Percentiles rank a stretch among this genome's conserved stretches.
Evolutionary conservation across 2,329 filamentous ascomycete species (phyloP).

Genomic region (Alternaria novae-zelandiae): DNA sequence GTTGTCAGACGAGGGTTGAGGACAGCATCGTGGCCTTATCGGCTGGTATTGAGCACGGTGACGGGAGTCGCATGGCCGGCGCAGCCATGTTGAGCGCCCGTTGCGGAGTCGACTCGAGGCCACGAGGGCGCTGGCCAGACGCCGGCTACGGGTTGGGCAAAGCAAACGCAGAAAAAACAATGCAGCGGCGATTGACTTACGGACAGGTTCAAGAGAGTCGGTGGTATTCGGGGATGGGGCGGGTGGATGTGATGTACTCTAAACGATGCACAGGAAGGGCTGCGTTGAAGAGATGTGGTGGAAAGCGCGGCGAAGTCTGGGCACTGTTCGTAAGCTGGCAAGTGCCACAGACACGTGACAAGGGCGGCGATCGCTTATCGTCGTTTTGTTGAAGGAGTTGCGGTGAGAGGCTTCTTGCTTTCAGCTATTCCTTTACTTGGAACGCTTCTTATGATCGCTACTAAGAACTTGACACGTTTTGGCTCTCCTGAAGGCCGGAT

Average conservation of each 20-base stretch:
- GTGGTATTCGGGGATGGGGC: constrained; percentile 45
- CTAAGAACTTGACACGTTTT: constrained; percentile 43
- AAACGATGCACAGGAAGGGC: constrained; percentile 49
- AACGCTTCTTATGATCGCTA: constrained; percentile 22
- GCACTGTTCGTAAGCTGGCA: constrained; percentile 34
- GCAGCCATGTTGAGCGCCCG: constrained; percentile 34
- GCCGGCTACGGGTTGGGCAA: constrained; percentile 19
- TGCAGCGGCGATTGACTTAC: constrained; percentile 41
- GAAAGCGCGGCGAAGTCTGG: constrained; percentile 34
- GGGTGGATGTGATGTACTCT: constrained; percentile 46
- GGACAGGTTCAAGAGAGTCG: constrained; percentile 43
- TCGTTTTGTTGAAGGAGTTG: constrained; percentile 19
- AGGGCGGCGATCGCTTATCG: constrained; percentile 30
- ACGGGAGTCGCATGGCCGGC: constrained; percentile 16
- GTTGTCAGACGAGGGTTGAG: constrained; percentile 24
- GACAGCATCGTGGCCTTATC: constrained; percentile 14
- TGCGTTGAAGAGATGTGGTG: constrained; percentile 47
- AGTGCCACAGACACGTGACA: constrained; percentile 42
- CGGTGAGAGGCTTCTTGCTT: constrained; percentile 17
- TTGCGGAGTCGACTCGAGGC: constrained; percentile 34
- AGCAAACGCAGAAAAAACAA: constrained; percentile 19
- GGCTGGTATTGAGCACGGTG: constrained; percentile 11
- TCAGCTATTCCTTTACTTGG: constrained; percentile 2
- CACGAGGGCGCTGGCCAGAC: constrained; percentile 23
- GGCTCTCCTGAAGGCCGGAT: constrained; percentile 20